phyloP scores from a whole-genome alignment of 2,329 filamentous ascomycete genomes.

The Phialophora verrucosa region DNA sequence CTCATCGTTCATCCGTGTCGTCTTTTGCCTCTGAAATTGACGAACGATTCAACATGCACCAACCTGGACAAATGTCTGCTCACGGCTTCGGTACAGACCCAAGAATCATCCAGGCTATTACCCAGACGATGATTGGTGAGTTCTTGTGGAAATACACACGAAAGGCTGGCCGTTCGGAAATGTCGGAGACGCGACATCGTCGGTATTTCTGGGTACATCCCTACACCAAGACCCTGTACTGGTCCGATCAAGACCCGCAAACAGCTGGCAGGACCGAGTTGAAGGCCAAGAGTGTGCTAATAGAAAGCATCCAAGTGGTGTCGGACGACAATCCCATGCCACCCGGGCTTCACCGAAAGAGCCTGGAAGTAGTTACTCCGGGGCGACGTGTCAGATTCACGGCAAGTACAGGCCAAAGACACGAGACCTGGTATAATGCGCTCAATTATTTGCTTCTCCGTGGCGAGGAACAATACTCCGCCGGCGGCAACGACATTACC shows the following conservation, averaged over 20 bases:
- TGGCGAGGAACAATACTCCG: constrained; percentile 58
- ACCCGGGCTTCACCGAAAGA: constrained; percentile 92
- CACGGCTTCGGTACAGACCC: constrained; percentile 80
- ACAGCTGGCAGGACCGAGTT: constrained; percentile 77
- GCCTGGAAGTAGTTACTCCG: constrained; percentile 85
- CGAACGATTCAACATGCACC: constrained; percentile 79
- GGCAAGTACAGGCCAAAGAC: constrained; percentile 87
- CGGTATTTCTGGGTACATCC: constrained; percentile 99
- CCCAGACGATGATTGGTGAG: constrained; percentile 99
- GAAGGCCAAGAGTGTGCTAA: constrained; percentile 85
- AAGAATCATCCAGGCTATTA: constrained; percentile 98
- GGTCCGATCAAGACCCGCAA: constrained; percentile 89
- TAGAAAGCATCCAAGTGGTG: constrained; percentile 89
- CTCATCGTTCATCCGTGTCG: constrained; percentile 83
- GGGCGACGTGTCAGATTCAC: constrained; percentile 92
- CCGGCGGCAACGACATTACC: constrained; percentile 63
- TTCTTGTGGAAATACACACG: constrained; percentile 99
- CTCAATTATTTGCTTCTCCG: constrained; percentile 89
- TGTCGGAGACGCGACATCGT: constrained; percentile 87
- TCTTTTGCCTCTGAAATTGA: constrained; percentile 96
- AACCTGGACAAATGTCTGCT: constrained; percentile 59
- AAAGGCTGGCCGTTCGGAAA: constrained; percentile 84
- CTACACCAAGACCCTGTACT: constrained; percentile 94
- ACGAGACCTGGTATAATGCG: constrained; percentile 99
- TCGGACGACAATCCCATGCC: constrained; percentile 95